Evolutionary conservation across 164 flowering plant species (phyloP), one percentile per base, ranked within the genome.

Genomic region (Stephania cephalantha): DNA sequence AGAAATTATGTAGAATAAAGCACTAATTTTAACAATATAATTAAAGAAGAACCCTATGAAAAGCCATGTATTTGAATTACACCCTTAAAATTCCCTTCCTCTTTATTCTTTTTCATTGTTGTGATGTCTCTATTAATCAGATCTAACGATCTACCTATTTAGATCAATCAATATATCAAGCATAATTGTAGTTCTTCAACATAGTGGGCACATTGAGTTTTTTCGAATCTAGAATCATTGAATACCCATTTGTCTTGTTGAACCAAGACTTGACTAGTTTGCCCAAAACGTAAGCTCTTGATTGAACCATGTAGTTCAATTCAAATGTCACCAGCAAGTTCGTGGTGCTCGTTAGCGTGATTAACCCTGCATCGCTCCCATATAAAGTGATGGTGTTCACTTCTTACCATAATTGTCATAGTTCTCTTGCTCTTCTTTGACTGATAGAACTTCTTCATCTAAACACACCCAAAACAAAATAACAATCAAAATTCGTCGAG

Each of bases 361-460:
- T 88, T 85, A 91, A 78, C 29, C 81, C 71, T 4, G 90, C 86
- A 17, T 93, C 95, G 73, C 93, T 84, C 66, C 98, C 98, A 29
- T 95, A 93, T 63, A 95, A 65, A 1, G 98, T 97, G 46, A 93
- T 84, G 80, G 76, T 89, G 72, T 84, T 83, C 9, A 97, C 95
- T 45, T 74, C 78, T n/a, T 25, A 91, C 81, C 3, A 79, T 72
- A 6, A 89, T 86, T 1, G 74, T 71, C 20, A 95, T 66, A 6
- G 83, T 52, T 81, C 90, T 89, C 63, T 85, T 88, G 73, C 88
- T 88, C 86, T 90, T 90, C 78, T 97, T 88, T n/a, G 88, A 82
- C 76, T 95, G 97, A 79, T 95, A 90, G 75, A 95, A 95, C 71
- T 86, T 84, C 72, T 87, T 84, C 17, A 95, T 74, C 98, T 95